phyloP scores from a whole-genome alignment of 2,329 filamentous ascomycete genomes.

The Cercospora zeina region DNA sequence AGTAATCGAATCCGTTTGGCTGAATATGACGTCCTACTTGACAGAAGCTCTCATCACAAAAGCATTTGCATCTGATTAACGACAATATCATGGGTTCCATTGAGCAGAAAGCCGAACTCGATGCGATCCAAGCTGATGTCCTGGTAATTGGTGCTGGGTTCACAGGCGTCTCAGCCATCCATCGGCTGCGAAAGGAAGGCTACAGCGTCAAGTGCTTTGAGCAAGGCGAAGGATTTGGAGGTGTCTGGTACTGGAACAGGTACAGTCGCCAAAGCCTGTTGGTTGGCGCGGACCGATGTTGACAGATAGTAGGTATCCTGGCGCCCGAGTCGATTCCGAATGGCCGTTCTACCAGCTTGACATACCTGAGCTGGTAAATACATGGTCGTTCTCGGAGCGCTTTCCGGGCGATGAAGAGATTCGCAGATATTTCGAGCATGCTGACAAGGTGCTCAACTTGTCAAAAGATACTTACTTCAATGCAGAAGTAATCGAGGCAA shows the following conservation, averaged over 20 bases:
- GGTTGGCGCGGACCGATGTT: not conserved
- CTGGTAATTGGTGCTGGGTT: constrained; percentile 46
- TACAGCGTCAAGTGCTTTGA: constrained; percentile 42
- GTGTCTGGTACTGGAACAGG: constrained; percentile 44
- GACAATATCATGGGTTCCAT: not conserved
- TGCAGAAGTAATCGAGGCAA: constrained; percentile 55
- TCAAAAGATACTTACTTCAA: constrained; percentile 61
- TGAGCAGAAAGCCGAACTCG: not conserved
- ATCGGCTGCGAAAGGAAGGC: constrained; percentile 39
- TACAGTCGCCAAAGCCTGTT: constrained; percentile 23
- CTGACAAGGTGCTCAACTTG: constrained; percentile 57
- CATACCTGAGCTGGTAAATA: constrained; percentile 49
- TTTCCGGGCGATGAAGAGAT: constrained; percentile 47
- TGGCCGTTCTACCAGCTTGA: constrained; percentile 52
- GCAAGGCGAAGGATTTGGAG: constrained; percentile 41
- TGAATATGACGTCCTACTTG: not conserved
- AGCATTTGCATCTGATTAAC: not conserved
- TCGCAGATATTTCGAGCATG: constrained; percentile 59
- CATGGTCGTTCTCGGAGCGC: constrained; percentile 55
- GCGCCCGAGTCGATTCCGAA: constrained; percentile 52
- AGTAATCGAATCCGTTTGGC: not conserved
- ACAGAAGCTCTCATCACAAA: not conserved
- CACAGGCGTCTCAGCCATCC: constrained; percentile 44
- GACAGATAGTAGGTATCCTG: constrained; percentile 36
- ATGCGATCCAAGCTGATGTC: constrained; percentile 28